Percentiles rank a stretch among this genome's conserved stretches.
These are phyloP conservation scores for Jaenimonas drosophilae DNA, from an alignment of 208 protist genomes.

Conservation along the genomic window DNA sequence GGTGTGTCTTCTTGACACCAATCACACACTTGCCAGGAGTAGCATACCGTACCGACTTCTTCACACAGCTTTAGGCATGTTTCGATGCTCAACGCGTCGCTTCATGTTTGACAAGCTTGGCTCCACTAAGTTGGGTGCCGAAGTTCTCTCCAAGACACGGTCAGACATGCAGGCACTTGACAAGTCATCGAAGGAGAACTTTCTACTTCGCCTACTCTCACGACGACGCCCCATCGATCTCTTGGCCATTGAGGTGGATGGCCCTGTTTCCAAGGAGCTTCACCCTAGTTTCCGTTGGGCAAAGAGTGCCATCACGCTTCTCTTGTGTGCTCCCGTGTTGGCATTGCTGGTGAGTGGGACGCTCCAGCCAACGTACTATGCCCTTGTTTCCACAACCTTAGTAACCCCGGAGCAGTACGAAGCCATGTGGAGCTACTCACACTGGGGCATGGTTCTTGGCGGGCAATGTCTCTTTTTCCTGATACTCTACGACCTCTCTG, in stretches of 20 bases:
- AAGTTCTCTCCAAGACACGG: constrained; percentile 63
- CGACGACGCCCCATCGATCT: constrained; percentile 64
- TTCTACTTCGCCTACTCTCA: constrained; percentile 50
- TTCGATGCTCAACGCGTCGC: constrained; percentile 20
- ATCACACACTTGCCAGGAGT: no score
- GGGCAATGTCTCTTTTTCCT: constrained; percentile 56
- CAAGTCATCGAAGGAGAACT: constrained; percentile 20
- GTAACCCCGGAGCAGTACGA: constrained; percentile 49
- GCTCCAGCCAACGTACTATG: constrained; percentile 70
- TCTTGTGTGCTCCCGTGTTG: constrained; percentile 40
- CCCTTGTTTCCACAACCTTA: constrained; percentile 44
- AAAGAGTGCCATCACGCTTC: constrained; percentile 35
- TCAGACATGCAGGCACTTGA: constrained; percentile 62
- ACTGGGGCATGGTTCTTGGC: constrained; percentile 38
- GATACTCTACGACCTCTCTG: constrained; percentile 64
- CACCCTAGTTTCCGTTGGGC: constrained; percentile 58
- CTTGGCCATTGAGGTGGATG: constrained; percentile 68
- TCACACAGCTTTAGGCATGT: constrained; percentile 10
- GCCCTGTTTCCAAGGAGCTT: constrained; percentile 45
- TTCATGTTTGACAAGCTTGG: constrained; percentile 42
- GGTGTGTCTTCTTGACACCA: no score
- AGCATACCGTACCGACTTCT: no score
- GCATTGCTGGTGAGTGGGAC: constrained; percentile 29
- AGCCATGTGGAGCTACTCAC: constrained; percentile 57
- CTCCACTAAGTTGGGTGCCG: constrained; percentile 63